Base-by-base conservation (phyloP, 805 yeast species). In the Lipomyces sp. region DNA sequence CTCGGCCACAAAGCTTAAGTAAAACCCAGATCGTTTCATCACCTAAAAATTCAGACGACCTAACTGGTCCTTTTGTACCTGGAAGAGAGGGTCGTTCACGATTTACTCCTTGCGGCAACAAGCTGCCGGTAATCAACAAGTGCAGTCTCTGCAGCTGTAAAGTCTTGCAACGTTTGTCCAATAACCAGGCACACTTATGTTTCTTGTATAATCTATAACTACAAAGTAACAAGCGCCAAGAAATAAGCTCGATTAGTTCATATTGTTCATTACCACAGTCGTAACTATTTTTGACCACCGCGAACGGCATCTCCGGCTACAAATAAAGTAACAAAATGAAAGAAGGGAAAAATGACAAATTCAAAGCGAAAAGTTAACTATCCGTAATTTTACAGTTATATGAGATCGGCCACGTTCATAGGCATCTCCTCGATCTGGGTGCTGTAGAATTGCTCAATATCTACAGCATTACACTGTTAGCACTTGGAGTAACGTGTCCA, bases 381-480 rank as follows among this genome's bases (percentile, higher is more conserved):
- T 13, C 59, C 42, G 56, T 50, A 48, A 29, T 50, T 53, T 60
- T 60, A 60, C 64, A 62, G 32, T 76, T 78, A 78, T 66, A 78
- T 72, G 62, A 78, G 74, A 55, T 77, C 80, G 64, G 87, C 86
- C 72, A 92, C 82, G 80, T 89, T 86, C 72, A 87, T 87, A 71
- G 99, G 99, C 94, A 95, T 90, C 80, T 94, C 97, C 72, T 86
- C 88, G 72, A 94, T 92, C 79, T 89, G 90, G 65, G 96, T 90
- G 73, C 88, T 86, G 85, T 94, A 94, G 84, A 87, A 91, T 76
- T 82, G 85, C 82, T 94, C 98, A 71, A 95, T 85, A 76, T 90
- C 71, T 63, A 53, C 15, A 35, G 24, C 11, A 57, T 35, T n/a
- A 45, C 58, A 15, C 5, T 15, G n/a, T 34, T 33, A 35, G 50